These are phyloP conservation scores for Fusarium euwallaceae DNA, from an alignment of 2,329 filamentous ascomycete species.

Conservation along the genomic window DNA sequence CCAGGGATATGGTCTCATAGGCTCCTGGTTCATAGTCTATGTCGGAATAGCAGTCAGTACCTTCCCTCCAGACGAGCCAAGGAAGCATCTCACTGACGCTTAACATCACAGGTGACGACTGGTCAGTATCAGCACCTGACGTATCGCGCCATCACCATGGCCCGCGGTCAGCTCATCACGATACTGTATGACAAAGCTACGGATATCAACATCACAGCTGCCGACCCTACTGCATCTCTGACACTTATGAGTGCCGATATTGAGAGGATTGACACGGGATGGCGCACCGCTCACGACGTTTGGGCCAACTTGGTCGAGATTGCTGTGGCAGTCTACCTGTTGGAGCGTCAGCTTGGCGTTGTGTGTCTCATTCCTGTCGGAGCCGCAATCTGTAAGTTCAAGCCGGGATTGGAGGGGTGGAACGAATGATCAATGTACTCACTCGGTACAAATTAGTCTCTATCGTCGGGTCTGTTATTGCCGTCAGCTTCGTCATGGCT, in stretches of 20 bases:
- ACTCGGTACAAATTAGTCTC: slow-evolving; percentile 24
- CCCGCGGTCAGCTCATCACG: slow-evolving; percentile 47
- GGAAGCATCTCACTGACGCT: not conserved
- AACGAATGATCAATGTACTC: not conserved
- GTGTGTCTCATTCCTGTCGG: slow-evolving; percentile 31
- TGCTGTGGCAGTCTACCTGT: slow-evolving; percentile 58
- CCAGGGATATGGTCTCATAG: slow-evolving; percentile 38
- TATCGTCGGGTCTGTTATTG: slow-evolving; percentile 42
- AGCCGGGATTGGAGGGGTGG: too few species aligned
- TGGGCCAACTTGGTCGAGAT: slow-evolving; percentile 59
- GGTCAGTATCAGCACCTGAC: slow-evolving; percentile 38
- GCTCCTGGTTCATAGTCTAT: slow-evolving; percentile 35
- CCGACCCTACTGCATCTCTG: slow-evolving; percentile 54
- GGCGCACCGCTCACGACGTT: slow-evolving; percentile 55
- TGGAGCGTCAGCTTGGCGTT: slow-evolving; percentile 54
- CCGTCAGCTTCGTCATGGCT: slow-evolving; percentile 44
- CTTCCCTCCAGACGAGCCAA: accelerated
- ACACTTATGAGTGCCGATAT: slow-evolving; percentile 62
- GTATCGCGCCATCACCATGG: slow-evolving; percentile 48
- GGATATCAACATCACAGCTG: slow-evolving; percentile 44
- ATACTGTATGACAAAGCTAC: slow-evolving; percentile 47
- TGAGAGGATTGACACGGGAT: slow-evolving; percentile 54
- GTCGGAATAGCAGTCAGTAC: slow-evolving; percentile 32
- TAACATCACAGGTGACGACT: slow-evolving; percentile 2
- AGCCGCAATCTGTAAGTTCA: slow-evolving; percentile 30